These are phyloP conservation scores for Leucoagaricus sp. DNA, from an alignment of 1,284 basidiomycete species.

Conservation along the genomic window DNA sequence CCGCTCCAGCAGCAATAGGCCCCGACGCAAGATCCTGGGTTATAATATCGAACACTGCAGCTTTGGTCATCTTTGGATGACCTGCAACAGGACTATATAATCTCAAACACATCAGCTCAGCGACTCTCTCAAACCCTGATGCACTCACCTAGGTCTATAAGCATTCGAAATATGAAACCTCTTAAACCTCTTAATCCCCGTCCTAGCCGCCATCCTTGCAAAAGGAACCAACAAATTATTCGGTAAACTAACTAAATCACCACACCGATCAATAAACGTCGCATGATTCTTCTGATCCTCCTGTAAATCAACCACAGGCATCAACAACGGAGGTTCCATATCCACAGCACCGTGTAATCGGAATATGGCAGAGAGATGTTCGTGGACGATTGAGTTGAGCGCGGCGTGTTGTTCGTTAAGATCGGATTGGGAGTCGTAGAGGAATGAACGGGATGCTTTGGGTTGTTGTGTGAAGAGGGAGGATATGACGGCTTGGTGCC, in stretches of 20 bases:
- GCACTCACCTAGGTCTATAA: constrained; percentile 62
- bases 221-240: constrained; percentile 82
- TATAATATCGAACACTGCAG: constrained; percentile 80
- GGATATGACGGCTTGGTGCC: constrained; percentile 69
- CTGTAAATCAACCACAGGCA: constrained; percentile 61
- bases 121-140: neutral
- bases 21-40: constrained; percentile 66
- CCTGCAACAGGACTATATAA: constrained; percentile 56
- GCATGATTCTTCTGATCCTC: constrained; percentile 67
- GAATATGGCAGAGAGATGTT: constrained; percentile 78
- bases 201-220: constrained; percentile 81
- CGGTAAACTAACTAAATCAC: constrained; percentile 81
- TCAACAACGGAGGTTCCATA: constrained; percentile 80
- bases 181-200: constrained; percentile 80
- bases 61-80: constrained; percentile 70
- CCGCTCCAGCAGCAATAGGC: constrained; percentile 64
- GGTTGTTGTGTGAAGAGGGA: constrained; percentile 72
- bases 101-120: neutral
- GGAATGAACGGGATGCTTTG: constrained; percentile 69
- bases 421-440: constrained; percentile 79
- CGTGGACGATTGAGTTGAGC: constrained; percentile 77
- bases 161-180: constrained; percentile 83
- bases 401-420: constrained; percentile 72
- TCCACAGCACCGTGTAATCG: constrained; percentile 89
- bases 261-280: constrained; percentile 79